Evolutionary conservation across 768 basidiomycete species (phyloP).

Genomic region (Erythrobasidium yunnanense): DNA sequence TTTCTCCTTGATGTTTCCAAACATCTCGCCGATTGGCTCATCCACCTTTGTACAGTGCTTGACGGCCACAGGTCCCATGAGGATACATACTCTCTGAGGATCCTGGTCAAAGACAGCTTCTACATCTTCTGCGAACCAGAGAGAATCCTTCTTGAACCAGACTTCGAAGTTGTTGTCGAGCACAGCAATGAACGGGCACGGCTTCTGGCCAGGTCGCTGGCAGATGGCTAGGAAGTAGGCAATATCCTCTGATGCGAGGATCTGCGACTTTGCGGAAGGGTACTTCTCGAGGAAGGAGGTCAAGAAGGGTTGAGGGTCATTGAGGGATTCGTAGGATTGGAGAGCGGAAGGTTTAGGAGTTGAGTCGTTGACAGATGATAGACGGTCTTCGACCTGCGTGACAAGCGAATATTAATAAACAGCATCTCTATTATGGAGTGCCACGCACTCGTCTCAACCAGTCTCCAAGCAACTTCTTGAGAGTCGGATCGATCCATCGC

Average conservation of each 20-base stretch:
- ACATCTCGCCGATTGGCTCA: conserved; percentile 82
- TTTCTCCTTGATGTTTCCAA: conserved; percentile 70
- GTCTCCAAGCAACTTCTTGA: conserved; percentile 89
- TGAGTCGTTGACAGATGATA: conserved; percentile 36
- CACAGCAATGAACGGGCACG: conserved; percentile 93
- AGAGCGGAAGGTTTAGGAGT: conserved; percentile 70
- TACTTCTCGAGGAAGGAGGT: conserved; percentile 71
- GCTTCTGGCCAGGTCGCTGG: conserved; percentile 93
- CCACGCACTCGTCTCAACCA: conserved; percentile 94
- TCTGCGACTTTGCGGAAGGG: conserved; percentile 66
- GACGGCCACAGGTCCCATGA: conserved; percentile 91
- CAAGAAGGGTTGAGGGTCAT: conserved; percentile 66
- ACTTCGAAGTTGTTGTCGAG: conserved; percentile 87
- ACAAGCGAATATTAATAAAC: conserved; percentile 42
- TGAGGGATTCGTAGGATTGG: conserved; percentile 68
- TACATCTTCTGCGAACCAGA: conserved; percentile 52
- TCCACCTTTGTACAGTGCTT: conserved; percentile 79
- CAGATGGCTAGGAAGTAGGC: conserved; percentile 92
- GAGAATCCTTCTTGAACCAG: conserved; percentile 90
- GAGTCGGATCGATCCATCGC: conserved; percentile 83
- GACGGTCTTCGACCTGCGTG: conserved; percentile 36
- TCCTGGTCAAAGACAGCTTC: conserved; percentile 99
- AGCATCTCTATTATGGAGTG: conserved; percentile 45
- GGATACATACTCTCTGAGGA: conserved; percentile 91
- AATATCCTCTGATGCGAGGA: conserved; percentile 83